Conservation (phyloP, 1,139 yeast species). For the Magnusiomyces tetraspermus region DNA sequence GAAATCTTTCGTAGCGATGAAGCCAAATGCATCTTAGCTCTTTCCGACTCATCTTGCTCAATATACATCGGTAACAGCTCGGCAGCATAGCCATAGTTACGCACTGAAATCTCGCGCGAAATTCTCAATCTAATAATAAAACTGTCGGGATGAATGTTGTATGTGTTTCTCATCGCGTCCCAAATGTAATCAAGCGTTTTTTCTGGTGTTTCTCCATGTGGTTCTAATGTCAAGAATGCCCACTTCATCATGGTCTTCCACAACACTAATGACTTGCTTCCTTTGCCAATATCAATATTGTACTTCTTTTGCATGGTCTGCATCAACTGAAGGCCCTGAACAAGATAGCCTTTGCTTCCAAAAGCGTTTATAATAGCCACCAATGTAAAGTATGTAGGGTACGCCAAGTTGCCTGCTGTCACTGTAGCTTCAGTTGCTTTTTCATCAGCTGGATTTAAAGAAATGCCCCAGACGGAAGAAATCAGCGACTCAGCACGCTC, state of each 20-base stretch:
- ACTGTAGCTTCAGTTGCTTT: constrained; percentile 4
- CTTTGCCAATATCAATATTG: constrained; percentile 18
- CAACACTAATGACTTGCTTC: constrained; percentile 17
- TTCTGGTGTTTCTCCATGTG: constrained; percentile 21
- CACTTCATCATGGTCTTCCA: constrained; percentile 28
- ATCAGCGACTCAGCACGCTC: constrained; percentile 20
- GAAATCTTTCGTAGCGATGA: background rate
- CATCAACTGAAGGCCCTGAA: constrained; percentile 24
- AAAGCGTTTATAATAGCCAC: constrained; percentile 28
- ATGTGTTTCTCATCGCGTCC: constrained; percentile 14
- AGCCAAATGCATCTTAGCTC: background rate
- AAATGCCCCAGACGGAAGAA: constrained; percentile 27
- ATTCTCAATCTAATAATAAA: constrained; percentile 12
- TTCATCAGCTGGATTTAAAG: constrained; percentile 9
- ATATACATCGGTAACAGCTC: constrained; percentile 2
- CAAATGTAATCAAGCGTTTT: constrained; percentile 24
- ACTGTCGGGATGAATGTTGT: constrained; percentile 13
- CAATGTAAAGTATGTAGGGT: constrained; percentile 26
- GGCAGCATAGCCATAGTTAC: constrained; percentile 5
- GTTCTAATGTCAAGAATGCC: constrained; percentile 22
- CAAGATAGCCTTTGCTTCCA: constrained; percentile 23
- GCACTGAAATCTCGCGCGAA: background rate
- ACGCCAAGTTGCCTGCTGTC: constrained; percentile 16
- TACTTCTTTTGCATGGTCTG: constrained; percentile 21
- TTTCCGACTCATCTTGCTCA: background rate